Evolutionary conservation across 139 green algal genomes (phyloP), one percentile per base, ranked within the genome.

Genomic region (Coelastrella sp.): DNA sequence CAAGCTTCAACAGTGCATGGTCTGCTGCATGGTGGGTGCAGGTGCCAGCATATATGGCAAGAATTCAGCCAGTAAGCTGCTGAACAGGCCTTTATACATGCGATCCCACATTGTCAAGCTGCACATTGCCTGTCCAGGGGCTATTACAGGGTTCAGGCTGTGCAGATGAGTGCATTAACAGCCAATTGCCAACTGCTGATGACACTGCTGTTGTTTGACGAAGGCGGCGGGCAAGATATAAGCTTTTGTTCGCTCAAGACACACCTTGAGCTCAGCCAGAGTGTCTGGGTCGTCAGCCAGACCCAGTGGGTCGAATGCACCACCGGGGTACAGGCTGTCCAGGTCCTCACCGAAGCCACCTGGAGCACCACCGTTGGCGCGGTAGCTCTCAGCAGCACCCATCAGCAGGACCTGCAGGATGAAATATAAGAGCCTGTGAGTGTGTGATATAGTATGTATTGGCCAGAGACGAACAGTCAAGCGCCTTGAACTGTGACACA

Each of bases 221-320:
- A 47, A 47, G 1, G 32, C 32, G n/a, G n/a, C 32, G 32, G 32
- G 0, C 1, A 47, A 47, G 32, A 47, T 47, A 47, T 2, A 47
- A 47, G 32, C 32, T 47, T 47, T 0, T 47, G 32, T 47, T 47
- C 0, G 32, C 32, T 47, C 32, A 47, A 4, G 3, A 71, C 64
- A 20, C 64, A 71, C 93, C 91, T 95, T 96, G 61, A 98, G 95
- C 95, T 98, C 96, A 84, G 97, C 95, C 71, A 98, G 95, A 92
- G 96, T 96, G 92, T 98, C 97, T 85, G 97, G 97, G 96, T 99
- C 97, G 94, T 99, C 97, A 95, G 97, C 97, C 92, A 99, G 96
- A 88, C 97, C 97, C 90, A 99, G 93, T 91, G 97, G 97, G 96
- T 99, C 97, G 88, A 98, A 98, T 92, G 90, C 68, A 83, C 93